phyloP scores from a whole-genome alignment of 176 grass and related monocot species.

The Thalia dealbata region DNA sequence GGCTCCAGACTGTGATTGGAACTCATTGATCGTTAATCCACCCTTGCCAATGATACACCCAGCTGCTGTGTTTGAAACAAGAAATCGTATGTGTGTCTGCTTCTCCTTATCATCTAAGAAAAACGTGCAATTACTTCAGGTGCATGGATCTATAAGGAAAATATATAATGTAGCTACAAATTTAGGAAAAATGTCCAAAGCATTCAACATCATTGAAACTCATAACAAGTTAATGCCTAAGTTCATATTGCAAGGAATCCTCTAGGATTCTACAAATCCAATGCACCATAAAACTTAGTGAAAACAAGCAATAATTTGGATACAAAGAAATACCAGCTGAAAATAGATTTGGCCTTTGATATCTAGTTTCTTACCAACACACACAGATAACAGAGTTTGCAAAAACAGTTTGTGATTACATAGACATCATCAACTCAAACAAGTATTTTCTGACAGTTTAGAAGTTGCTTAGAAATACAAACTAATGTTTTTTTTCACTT shows the following conservation, averaged over 20 bases:
- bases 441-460: no score
- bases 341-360: neutral
- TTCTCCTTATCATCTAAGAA: constrained; percentile 67
- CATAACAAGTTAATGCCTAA: neutral
- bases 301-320: neutral
- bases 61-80: constrained; percentile 86
- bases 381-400: neutral
- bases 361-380: neutral
- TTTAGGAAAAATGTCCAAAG: neutral
- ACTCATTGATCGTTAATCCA: constrained; percentile 86
- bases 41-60: constrained; percentile 96
- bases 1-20: constrained; percentile 79
- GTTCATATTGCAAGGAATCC: no score
- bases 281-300: no score
- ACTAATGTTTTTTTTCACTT: no score
- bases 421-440: no score
- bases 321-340: neutral
- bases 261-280: no score
- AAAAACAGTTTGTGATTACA: no score
- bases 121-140: neutral
- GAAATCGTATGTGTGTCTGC: constrained; percentile 70
- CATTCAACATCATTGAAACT: neutral
- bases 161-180: neutral
- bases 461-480: no score
- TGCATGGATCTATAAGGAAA: neutral